These are phyloP conservation scores for Globisporangium okanoganense DNA, from an alignment of 352 stramenopile genomes.

Conservation along the genomic window DNA sequence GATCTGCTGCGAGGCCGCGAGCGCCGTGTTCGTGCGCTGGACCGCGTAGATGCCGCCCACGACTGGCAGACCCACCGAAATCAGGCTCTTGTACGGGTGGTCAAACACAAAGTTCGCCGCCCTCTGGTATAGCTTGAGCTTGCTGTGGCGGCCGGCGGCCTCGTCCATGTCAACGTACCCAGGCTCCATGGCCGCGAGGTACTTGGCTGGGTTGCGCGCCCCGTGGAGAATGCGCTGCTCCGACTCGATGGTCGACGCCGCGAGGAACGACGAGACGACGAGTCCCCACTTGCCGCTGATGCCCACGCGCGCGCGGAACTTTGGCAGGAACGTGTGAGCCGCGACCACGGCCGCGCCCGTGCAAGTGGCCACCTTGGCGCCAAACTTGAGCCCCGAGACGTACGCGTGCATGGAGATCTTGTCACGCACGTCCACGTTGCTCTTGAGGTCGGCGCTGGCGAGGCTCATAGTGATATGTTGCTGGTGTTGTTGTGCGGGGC, in stretches of 20 bases:
- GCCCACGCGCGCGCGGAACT: conserved; percentile 62
- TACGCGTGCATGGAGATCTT: conserved; percentile 68
- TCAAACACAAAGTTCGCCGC: conserved; percentile 76
- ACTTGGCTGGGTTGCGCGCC: conserved; percentile 68
- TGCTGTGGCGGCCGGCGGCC: conserved; percentile 15
- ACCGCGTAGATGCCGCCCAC: conserved; percentile 67
- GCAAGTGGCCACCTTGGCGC: conserved; percentile 26
- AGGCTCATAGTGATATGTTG: not conserved
- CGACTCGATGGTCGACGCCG: conserved; percentile 54
- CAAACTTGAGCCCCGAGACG: conserved; percentile 45
- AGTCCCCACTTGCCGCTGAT: conserved; percentile 74
- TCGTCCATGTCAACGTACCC: conserved; percentile 29
- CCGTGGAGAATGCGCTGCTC: conserved; percentile 56
- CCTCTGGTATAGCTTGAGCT: conserved; percentile 56
- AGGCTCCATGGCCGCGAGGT: conserved; percentile 49
- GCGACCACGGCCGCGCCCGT: conserved; percentile 25
- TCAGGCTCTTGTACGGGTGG: conserved; percentile 62
- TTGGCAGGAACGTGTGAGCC: conserved; percentile 53
- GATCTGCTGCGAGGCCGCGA: conserved; percentile 75
- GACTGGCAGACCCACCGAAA: conserved; percentile 46
- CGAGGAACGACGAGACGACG: conserved; percentile 53
- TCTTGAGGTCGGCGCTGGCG: not conserved
- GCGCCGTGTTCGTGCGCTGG: conserved; percentile 64
- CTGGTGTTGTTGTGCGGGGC: not conserved
- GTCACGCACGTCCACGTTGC: conserved; percentile 36